phyloP scores from a whole-genome alignment of 805 yeast genomes.

The Saccharomycopsis sp. region DNA sequence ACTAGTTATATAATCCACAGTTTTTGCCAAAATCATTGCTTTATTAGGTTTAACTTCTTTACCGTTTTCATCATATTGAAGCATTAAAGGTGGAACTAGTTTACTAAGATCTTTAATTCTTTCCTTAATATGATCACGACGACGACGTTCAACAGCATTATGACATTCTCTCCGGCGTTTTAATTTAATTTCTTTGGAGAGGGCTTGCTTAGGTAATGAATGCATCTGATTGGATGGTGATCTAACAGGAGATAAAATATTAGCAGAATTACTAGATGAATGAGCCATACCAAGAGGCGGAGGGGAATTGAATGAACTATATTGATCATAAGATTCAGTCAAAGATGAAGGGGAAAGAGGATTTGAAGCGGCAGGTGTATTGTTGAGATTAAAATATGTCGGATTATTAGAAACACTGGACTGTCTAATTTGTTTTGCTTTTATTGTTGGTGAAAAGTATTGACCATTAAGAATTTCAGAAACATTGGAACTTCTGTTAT shows the following conservation, averaged over 20 bases:
- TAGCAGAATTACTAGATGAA: background rate
- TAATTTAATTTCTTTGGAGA: constrained; percentile 58
- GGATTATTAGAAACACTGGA: background rate
- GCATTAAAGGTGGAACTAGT: constrained; percentile 67
- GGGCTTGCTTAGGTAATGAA: constrained; percentile 17
- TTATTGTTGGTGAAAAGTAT: constrained; percentile 12
- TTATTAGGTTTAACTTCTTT: constrained; percentile 77
- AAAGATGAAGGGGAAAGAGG: constrained; percentile 16
- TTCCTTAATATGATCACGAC: constrained; percentile 85
- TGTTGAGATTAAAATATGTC: constrained; percentile 3
- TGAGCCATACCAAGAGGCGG: constrained; percentile 3
- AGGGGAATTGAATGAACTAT: constrained; percentile 15
- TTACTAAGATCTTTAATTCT: constrained; percentile 75
- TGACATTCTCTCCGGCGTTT: constrained; percentile 80
- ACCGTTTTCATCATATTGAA: constrained; percentile 35
- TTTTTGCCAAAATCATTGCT: constrained; percentile 61
- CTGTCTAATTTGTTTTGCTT: no score
- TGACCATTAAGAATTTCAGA: constrained; percentile 8
- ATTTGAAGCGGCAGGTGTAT: background rate
- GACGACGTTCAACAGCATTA: constrained; percentile 86
- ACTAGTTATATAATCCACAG: constrained; percentile 71
- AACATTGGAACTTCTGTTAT: no score
- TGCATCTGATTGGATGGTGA: constrained; percentile 10
- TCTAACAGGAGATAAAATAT: constrained; percentile 12
- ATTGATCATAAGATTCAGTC: constrained; percentile 11